phyloP scores from a whole-genome alignment of 1,284 basidiomycete species.

The Microbotryum intermedium region DNA sequence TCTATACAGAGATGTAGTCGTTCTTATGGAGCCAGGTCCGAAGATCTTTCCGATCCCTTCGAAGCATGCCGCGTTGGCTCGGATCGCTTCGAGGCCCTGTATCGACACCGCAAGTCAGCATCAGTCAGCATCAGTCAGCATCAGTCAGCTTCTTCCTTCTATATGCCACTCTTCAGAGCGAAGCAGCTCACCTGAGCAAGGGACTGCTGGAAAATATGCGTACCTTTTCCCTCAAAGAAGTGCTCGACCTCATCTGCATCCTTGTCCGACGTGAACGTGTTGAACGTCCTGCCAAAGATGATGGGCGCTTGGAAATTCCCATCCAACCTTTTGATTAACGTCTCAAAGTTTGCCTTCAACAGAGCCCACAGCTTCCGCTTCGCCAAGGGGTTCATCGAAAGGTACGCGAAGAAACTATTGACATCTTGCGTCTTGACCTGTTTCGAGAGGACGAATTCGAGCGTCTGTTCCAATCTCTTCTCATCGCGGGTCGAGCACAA shows the following conservation, averaged over 20 bases:
- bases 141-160: no score
- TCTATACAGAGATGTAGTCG: slow-evolving; percentile 1
- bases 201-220: slow-evolving; percentile 8
- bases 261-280: slow-evolving; percentile 54
- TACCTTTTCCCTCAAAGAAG: slow-evolving; percentile 45
- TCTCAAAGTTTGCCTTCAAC: slow-evolving; percentile 33
- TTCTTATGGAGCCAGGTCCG: slow-evolving; percentile 52
- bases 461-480: no score
- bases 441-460: no score
- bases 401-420: slow-evolving; percentile 31
- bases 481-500: no score
- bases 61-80: slow-evolving; percentile 47
- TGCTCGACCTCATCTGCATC: slow-evolving; percentile 58
- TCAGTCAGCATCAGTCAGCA: no score
- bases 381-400: slow-evolving; percentile 33
- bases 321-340: background rate
- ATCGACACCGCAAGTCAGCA: background rate
- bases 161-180: background rate
- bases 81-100: slow-evolving; percentile 49
- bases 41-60: slow-evolving; percentile 50
- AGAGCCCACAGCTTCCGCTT: slow-evolving; percentile 37
- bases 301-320: background rate
- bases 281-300: background rate
- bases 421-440: no score
- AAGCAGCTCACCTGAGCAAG: slow-evolving; percentile 9